Conservation (phyloP, 257 asterid genomes). For the Anisodus tanguticus region DNA sequence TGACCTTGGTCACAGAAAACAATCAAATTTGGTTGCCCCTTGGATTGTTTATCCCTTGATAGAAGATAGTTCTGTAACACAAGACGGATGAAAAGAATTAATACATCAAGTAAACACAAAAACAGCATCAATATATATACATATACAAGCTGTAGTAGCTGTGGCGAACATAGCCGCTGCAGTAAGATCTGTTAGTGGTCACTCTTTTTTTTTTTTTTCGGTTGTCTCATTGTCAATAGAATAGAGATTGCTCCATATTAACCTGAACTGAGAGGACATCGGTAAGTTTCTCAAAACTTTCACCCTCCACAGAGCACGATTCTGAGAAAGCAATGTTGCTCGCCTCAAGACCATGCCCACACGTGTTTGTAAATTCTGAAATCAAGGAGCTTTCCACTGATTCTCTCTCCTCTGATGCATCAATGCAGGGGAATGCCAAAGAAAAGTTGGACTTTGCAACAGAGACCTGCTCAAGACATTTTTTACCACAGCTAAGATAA, state of each 20-base stretch:
- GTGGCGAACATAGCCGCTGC: neutral
- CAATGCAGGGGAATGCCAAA: constrained; percentile 80
- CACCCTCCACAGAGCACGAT: constrained; percentile 75
- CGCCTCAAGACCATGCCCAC: constrained; percentile 60
- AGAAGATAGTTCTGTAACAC: constrained; percentile 67
- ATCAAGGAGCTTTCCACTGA: constrained; percentile 72
- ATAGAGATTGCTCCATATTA: constrained; percentile 36
- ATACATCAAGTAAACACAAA: neutral
- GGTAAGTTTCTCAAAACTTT: constrained; percentile 57
- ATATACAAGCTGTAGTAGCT: neutral
- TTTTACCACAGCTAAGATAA: constrained; percentile 30
- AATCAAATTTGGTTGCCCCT: constrained; percentile 62
- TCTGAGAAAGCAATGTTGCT: constrained; percentile 64
- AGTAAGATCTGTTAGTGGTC: neutral
- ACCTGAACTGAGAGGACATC: constrained; percentile 72
- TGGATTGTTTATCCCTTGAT: constrained; percentile 56
- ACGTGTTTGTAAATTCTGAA: constrained; percentile 70
- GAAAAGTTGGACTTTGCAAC: constrained; percentile 77
- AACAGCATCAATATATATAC: neutral
- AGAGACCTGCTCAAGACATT: constrained; percentile 59
- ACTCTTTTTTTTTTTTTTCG: neutral
- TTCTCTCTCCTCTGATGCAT: constrained; percentile 62
- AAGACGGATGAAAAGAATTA: constrained; percentile 22
- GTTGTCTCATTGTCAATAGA: neutral
- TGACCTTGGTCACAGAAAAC: constrained; percentile 71